Evolutionary conservation across 202 grass and related monocot species (phyloP).

Genomic region (Schoenoplectus tabernaemontani): DNA sequence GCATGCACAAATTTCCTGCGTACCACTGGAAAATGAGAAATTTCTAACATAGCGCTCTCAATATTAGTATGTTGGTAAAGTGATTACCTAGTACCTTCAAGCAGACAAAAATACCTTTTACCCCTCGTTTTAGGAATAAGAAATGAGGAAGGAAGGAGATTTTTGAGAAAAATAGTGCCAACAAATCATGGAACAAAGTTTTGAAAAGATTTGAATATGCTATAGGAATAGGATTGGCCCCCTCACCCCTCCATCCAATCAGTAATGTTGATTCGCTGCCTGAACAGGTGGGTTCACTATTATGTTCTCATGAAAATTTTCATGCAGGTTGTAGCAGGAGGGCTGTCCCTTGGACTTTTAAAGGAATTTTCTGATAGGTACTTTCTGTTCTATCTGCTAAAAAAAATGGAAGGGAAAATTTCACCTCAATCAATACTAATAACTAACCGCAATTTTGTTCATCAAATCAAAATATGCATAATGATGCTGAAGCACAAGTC

Average conservation of each 20-base stretch:
- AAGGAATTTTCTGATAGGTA: constrained; percentile 54
- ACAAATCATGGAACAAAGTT: neutral
- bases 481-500: neutral
- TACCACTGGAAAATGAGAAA: neutral
- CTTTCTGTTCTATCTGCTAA: neutral
- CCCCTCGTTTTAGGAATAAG: neutral
- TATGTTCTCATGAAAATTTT: neutral
- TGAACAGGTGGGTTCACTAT: neutral
- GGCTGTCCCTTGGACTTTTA: constrained; percentile 7
- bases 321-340: constrained; percentile 36
- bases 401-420: neutral
- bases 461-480: neutral
- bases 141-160: neutral
- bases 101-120: neutral
- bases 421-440: neutral
- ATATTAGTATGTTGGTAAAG: neutral
- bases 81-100: neutral
- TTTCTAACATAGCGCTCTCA: neutral
- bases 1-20: neutral
- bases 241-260: too few relatives aligned
- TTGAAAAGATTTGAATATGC: neutral
- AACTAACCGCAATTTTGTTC: neutral
- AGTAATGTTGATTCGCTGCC: neutral
- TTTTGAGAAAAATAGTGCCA: neutral
- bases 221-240: neutral